Conservation (phyloP, 1,284 basidiomycete species). For the Microbotryum lychnidis-dioicae region DNA sequence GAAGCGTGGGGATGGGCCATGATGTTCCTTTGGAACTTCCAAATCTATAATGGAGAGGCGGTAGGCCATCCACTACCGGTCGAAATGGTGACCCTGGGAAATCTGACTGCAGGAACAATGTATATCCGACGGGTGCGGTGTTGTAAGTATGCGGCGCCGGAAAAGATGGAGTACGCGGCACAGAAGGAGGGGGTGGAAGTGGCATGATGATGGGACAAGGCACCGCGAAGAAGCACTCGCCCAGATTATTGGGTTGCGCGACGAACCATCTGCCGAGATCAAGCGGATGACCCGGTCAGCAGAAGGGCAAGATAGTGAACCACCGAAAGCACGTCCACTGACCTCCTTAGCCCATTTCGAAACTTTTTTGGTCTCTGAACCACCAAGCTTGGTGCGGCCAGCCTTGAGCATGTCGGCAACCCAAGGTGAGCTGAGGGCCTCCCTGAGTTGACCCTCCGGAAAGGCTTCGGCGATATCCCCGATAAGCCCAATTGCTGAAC, state of each 20-base stretch:
- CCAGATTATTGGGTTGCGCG: conserved; percentile 18
- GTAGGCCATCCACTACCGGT: too few relatives aligned
- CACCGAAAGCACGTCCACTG: conserved; percentile 18
- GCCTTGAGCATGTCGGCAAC: conserved; percentile 64
- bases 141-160: too few relatives aligned
- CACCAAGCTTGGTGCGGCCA: conserved; percentile 46
- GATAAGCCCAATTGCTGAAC: conserved; percentile 70
- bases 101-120: too few relatives aligned
- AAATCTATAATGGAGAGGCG: too few relatives aligned
- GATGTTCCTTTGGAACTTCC: too few relatives aligned
- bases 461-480: conserved; percentile 89
- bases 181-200: too few relatives aligned
- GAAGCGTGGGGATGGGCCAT: too few relatives aligned
- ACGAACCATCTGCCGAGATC: conserved; percentile 28
- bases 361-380: conserved; percentile 46
- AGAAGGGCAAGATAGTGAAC: too few relatives aligned
- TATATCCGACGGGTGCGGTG: too few relatives aligned
- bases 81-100: too few relatives aligned
- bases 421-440: conserved; percentile 70
- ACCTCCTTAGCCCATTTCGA: conserved; percentile 52
- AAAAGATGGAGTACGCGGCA: too few relatives aligned
- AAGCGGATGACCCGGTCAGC: background rate
- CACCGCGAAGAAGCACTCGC: background rate
- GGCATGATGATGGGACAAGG: background rate
- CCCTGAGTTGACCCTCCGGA: conserved; percentile 69